These are phyloP conservation scores for Gnomoniopsis sp. DNA, from an alignment of 2,329 filamentous ascomycete species.

Conservation along the genomic window DNA sequence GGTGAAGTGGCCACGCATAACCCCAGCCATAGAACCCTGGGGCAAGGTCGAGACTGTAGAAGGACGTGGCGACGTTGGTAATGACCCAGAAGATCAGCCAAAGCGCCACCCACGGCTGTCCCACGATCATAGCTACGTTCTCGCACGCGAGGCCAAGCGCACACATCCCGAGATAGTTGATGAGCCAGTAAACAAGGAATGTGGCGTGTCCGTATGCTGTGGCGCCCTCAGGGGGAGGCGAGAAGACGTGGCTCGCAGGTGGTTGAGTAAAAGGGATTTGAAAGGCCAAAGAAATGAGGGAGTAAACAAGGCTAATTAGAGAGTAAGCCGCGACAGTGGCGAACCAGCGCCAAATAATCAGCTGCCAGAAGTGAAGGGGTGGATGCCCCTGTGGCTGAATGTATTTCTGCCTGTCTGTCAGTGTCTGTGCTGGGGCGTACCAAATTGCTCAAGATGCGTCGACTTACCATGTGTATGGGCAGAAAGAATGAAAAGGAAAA, in stretches of 20 bases:
- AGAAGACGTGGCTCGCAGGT: conserved; percentile 37
- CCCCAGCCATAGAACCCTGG: conserved; percentile 60
- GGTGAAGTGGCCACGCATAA: conserved; percentile 61
- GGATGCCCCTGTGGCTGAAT: conserved; percentile 52
- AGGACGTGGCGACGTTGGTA: conserved; percentile 58
- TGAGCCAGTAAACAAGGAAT: conserved; percentile 61
- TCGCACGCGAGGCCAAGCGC: conserved; percentile 62
- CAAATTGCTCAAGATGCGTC: background rate
- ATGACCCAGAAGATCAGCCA: conserved; percentile 69
- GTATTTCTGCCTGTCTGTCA: conserved; percentile 37
- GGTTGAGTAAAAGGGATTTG: conserved; percentile 57
- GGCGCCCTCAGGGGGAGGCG: conserved; percentile 41
- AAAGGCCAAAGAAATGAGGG: conserved; percentile 60
- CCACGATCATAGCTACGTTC: conserved; percentile 61
- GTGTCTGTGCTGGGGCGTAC: background rate
- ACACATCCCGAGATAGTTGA: conserved; percentile 61
- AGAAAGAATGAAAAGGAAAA: conserved; percentile 65
- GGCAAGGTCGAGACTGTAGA: conserved; percentile 57
- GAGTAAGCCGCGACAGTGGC: conserved; percentile 57
- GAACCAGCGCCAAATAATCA: conserved; percentile 55
- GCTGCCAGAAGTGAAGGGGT: conserved; percentile 54
- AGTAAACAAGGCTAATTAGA: conserved; percentile 61
- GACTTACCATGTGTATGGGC: conserved; percentile 51
- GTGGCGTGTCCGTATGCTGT: conserved; percentile 54
- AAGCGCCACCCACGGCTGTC: conserved; percentile 54